Base-by-base conservation (phyloP, 2,329 filamentous ascomycete genomes). In the Trichoderma sp. region DNA sequence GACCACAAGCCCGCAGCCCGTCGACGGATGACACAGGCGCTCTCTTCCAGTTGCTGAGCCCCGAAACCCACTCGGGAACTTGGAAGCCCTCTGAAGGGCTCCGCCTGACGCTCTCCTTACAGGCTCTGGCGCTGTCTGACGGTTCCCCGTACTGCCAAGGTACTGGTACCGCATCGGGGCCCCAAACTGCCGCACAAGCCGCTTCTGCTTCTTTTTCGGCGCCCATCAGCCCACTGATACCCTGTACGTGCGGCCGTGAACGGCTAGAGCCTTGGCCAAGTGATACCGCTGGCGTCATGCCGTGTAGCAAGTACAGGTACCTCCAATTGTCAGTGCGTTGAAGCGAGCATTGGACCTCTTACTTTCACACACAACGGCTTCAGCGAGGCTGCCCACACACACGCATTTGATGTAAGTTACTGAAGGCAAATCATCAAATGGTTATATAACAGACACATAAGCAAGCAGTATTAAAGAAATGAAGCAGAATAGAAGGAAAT, bases 251-350 rank as follows among this genome's bases (percentile, higher is more conserved):
- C 11, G 28, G 26, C 34, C 53, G 24, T 39, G 57, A 68, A 47
- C 53, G 65, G 65, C 56, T 68, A 60, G 34, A 43, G 65, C 21
- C 36, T 60, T 68, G 34, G 65, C 53, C 63, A 36, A 60, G 34
- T 68, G 65, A 68, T 60, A 60, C 56, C 9, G 53, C 65, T 68
- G 56, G 56, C 56, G 56, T 68, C 65, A 68, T 68, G 65, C 65
- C 36, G 65, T 53, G 47, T 24, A 14, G 21, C 21, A 53, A 14
- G 47, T 53, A 53, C 47, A 53, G 11, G 21, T 53, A 24, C 32
- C 24, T 34, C 12, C 26, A n/a, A 28, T 21, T 21, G 64, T 67
- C 64, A 57, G 47, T 67, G 64, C 64, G 51, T 5, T 43, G 51
- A 32, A 21, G 43, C 43, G 43, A 47, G n/a, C n/a, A 8, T 47